Percentiles rank a stretch among this genome's conserved stretches.
Evolutionary conservation across 2,329 filamentous ascomycete genomes (phyloP).

Genomic region (Chrysosporium queenslandicum): DNA sequence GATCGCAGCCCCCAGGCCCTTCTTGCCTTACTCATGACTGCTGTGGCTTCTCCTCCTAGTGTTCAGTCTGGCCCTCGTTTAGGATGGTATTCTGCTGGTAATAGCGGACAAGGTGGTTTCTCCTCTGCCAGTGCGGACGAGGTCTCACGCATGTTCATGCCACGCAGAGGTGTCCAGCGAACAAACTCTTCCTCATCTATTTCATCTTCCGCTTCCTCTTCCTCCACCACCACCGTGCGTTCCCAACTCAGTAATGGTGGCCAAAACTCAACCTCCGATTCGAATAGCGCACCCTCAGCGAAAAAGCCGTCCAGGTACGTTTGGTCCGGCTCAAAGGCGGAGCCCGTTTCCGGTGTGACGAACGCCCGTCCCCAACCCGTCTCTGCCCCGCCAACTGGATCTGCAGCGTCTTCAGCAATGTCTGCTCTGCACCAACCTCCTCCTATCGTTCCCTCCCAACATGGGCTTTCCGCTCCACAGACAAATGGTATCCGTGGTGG

Average conservation of each 20-base stretch:
- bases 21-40: slow-evolving; percentile 45
- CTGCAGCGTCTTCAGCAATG: slow-evolving; percentile 52
- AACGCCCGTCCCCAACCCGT: slow-evolving; percentile 54
- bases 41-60: slow-evolving; percentile 55
- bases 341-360: slow-evolving; percentile 53
- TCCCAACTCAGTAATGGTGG: slow-evolving; percentile 31
- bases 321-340: slow-evolving; percentile 57
- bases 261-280: slow-evolving; percentile 30
- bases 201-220: slow-evolving; percentile 52
- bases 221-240: slow-evolving; percentile 31
- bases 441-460: slow-evolving; percentile 58
- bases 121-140: slow-evolving; percentile 74
- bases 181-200: slow-evolving; percentile 86
- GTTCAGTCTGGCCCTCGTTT: slow-evolving; percentile 52
- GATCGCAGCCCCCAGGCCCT: neutral
- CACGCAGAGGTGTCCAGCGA: slow-evolving; percentile 75
- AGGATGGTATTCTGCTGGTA: slow-evolving; percentile 50
- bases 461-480: slow-evolving; percentile 53
- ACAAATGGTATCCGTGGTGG: slow-evolving; percentile 46
- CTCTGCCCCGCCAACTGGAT: slow-evolving; percentile 48
- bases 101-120: slow-evolving; percentile 50
- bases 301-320: slow-evolving; percentile 44
- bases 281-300: slow-evolving; percentile 34
- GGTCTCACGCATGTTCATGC: slow-evolving; percentile 76
- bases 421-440: slow-evolving; percentile 53